phyloP scores from a whole-genome alignment of 305 asterid genomes.

The Solanum hybrid region DNA sequence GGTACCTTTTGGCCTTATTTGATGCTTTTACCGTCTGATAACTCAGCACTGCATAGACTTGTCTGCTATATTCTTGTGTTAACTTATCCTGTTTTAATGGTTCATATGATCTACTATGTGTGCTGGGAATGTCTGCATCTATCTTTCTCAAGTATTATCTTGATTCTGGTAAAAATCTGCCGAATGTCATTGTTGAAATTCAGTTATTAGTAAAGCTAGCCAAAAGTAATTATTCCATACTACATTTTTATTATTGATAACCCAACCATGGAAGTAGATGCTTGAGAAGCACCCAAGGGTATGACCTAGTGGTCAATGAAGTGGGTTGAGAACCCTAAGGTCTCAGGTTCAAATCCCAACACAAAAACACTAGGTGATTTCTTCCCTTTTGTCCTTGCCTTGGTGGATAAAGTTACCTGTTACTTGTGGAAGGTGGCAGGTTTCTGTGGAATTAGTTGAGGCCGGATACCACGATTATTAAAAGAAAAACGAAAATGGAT shows the following conservation, averaged over 20 bases:
- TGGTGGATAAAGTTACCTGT: not conserved
- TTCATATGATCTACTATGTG: not conserved
- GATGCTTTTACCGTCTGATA: not conserved
- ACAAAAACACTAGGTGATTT: not conserved
- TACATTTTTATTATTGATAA: not conserved
- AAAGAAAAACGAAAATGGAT: not conserved
- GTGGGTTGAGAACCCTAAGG: not conserved
- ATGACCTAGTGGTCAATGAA: not conserved
- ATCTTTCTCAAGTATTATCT: not conserved
- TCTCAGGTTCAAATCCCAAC: not conserved
- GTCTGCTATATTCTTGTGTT: not conserved
- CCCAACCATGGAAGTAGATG: not conserved
- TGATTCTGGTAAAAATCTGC: not conserved
- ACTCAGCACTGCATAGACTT: not conserved
- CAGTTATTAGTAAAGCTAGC: not conserved
- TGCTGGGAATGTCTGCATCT: not conserved
- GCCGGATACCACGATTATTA: not conserved
- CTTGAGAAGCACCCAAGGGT: not conserved
- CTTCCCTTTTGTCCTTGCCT: not conserved
- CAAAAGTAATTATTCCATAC: not conserved
- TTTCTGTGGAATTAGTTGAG: not conserved
- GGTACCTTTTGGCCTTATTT: slow-evolving; percentile 32
- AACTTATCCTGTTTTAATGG: not conserved
- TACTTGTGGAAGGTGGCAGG: not conserved
- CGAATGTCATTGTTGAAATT: not conserved